Evolutionary conservation across 352 stramenopile species (phyloP), one percentile per base, ranked within the genome.

Genomic region (Pythium grandisporangium): DNA sequence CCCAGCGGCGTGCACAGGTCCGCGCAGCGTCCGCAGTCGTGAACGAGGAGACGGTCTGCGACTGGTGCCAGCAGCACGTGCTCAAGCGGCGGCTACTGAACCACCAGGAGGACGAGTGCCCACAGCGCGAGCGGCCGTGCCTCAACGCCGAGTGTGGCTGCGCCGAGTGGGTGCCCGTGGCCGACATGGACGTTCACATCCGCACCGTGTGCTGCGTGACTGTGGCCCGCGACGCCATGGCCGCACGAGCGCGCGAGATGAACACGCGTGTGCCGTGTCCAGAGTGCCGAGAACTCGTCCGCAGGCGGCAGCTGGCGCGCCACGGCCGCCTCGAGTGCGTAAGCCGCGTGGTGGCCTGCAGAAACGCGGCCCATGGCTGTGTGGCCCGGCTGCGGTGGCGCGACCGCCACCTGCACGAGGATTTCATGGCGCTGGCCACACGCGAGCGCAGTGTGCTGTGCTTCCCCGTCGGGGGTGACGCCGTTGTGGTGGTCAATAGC

Each of bases 51-150:
- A 66, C 48, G 11, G 34, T 50, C 13, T 87, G 77, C 30, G 77
- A 87, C 14, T 90, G 77, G 77, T 87, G 76, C 30, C 42, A 67
- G 13, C 49, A 71, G 37, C 43, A 6, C 6, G 67, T 87, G 5
- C 77, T 79, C 37, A 85, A 90, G 53, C 70, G 73, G 1, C 61
- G 70, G 11, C 34, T 90, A 16, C 51, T 84, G 3, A 67, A 86
- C 39, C 77, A 90, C 51, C 75, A 90, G 39, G 73, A 90, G 61
- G 71, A 90, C n/a, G 64, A 79, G 25, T 90, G 77, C 35, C 46
- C 46, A 6, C 63, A 71, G 44, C 69, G 77, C 4, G 76, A 90
- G 46, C 70, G 73, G 3, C 73, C 66, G 26, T 89, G 76, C 51
- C 71, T 69, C 24, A 86, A 89, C 24, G 45, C 55, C 11, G 37